Percentiles rank a stretch among this genome's conserved stretches.
These are phyloP conservation scores for Taxawa tesnikishii DNA, from an alignment of 2,329 filamentous ascomycete genomes.

Conservation along the genomic window DNA sequence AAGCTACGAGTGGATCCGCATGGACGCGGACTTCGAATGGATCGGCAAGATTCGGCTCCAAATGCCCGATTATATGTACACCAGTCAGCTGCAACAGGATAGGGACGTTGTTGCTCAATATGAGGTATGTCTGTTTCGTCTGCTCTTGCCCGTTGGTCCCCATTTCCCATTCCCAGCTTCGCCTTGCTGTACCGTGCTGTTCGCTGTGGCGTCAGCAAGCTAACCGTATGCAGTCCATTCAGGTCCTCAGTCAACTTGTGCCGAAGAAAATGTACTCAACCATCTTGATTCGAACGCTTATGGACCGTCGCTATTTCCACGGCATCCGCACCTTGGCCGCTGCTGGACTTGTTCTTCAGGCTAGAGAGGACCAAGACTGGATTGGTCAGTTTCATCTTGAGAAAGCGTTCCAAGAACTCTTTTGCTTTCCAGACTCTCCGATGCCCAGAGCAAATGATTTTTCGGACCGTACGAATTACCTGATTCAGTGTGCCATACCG, in stretches of 20 bases:
- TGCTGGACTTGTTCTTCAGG: constrained; percentile 63
- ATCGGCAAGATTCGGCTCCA: constrained; percentile 71
- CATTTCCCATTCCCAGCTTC: too few relatives aligned
- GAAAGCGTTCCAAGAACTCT: constrained; percentile 77
- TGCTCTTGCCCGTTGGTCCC: too few relatives aligned
- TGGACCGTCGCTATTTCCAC: constrained; percentile 87
- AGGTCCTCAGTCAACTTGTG: too few relatives aligned
- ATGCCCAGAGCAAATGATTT: constrained; percentile 89
- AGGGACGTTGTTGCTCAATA: constrained; percentile 84
- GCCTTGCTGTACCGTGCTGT: too few relatives aligned
- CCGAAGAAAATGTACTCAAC: constrained; percentile 86
- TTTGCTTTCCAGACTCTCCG: constrained; percentile 65
- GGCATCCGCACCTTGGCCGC: constrained; percentile 83
- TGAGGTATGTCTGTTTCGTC: too few relatives aligned
- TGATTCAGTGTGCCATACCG: constrained; percentile 73
- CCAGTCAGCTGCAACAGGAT: constrained; percentile 94
- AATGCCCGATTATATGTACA: constrained; percentile 94
- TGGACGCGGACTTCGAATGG: constrained; percentile 98
- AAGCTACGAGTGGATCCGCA: constrained; percentile 96
- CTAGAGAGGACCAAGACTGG: constrained; percentile 57
- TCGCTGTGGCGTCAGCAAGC: too few relatives aligned
- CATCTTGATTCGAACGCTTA: constrained; percentile 75
- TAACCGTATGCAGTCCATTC: too few relatives aligned
- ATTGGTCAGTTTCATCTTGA: constrained; percentile 75
- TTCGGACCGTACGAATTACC: constrained; percentile 70